Base-by-base conservation (phyloP, 805 yeast genomes). In the Candida nitratophila region DNA sequence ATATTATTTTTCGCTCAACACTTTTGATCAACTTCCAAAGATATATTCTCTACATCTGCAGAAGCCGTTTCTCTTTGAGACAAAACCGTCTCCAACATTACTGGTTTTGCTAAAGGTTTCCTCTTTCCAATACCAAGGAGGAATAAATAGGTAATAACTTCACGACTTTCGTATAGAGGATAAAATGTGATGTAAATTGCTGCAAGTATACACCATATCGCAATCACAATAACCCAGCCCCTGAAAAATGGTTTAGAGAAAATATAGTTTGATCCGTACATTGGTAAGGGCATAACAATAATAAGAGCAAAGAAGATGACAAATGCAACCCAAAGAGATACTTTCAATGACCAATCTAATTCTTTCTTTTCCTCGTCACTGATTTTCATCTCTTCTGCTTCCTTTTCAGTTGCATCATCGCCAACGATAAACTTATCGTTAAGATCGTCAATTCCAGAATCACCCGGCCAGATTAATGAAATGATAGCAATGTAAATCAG, bases 121-220 rank as follows among this genome's bases (percentile, higher is more conserved):
- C 35, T 39, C 22, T 30, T 39, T 17, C 41, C 41, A 6, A 27
- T 24, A 19, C 17, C 32, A 24, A 39, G 26, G 19, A 39, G 12
- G 24, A 39, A 39, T 19, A 39, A 39, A 20, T 19, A 26, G n/a
- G 22, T 6, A 37, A 61, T 43, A 5, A 42, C 54, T 9, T 50
- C 56, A 37, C 66, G 53, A 27, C 77, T 74, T 52, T 75, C 77
- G 53, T 59, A 64, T 22, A 74, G 43, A n/a, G 81, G 81, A 27
- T 66, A 72, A 14, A 75, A 45, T 1, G 73, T 61, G 41, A 73
- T 76, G 43, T 68, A 57, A 37, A 61, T 60, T 10, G 50, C 49
- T 0, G 74, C 63, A 36, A 59, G 48, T 47, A 67, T 69, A 14
- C 65, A 59, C 73, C 73, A 69, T 15, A 69, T 46, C 37, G 68